Percentiles rank a stretch among this genome's conserved stretches.
Conservation (phyloP, 2,329 filamentous ascomycete genomes). For the Alternaria novae-zelandiae region DNA sequence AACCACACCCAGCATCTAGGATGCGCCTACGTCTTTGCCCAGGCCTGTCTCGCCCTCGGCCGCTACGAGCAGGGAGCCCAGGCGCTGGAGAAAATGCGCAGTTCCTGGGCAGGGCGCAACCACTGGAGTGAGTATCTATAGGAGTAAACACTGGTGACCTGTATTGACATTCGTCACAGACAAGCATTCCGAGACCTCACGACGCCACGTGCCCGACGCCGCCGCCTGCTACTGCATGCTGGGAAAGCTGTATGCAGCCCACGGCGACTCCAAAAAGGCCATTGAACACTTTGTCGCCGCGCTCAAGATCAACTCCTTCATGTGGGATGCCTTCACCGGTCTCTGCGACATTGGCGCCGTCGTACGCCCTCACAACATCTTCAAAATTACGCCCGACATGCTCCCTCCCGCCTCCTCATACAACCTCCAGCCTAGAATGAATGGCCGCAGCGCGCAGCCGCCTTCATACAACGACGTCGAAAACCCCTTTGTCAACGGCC, state of each 20-base stretch:
- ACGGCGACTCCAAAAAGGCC: slow-evolving; percentile 81
- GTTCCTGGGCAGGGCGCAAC: slow-evolving; percentile 76
- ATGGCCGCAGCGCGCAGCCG: slow-evolving; percentile 48
- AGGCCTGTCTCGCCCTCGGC: slow-evolving; percentile 81
- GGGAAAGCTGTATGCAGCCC: slow-evolving; percentile 83
- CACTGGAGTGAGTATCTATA: slow-evolving; percentile 71
- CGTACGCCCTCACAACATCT: slow-evolving; percentile 84
- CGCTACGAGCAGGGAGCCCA: slow-evolving; percentile 80
- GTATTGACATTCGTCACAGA: slow-evolving; percentile 48
- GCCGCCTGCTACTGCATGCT: slow-evolving; percentile 83
- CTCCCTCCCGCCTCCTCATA: slow-evolving; percentile 50
- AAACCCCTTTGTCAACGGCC: slow-evolving; percentile 56
- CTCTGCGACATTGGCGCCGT: slow-evolving; percentile 84
- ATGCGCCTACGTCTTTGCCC: slow-evolving; percentile 90
- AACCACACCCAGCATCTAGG: slow-evolving; percentile 78
- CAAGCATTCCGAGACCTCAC: slow-evolving; percentile 75
- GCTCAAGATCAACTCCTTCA: slow-evolving; percentile 88
- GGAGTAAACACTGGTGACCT: not conserved
- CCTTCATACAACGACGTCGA: slow-evolving; percentile 49
- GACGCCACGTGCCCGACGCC: slow-evolving; percentile 80
- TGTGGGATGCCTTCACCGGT: slow-evolving; percentile 95
- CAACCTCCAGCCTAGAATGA: slow-evolving; percentile 51
- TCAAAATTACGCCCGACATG: slow-evolving; percentile 74
- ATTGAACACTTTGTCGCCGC: slow-evolving; percentile 87
- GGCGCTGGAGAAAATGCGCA: slow-evolving; percentile 81